Base-by-base conservation (phyloP, 371 early-diverging fungal genomes). In the Saksenaea oblongispora region DNA sequence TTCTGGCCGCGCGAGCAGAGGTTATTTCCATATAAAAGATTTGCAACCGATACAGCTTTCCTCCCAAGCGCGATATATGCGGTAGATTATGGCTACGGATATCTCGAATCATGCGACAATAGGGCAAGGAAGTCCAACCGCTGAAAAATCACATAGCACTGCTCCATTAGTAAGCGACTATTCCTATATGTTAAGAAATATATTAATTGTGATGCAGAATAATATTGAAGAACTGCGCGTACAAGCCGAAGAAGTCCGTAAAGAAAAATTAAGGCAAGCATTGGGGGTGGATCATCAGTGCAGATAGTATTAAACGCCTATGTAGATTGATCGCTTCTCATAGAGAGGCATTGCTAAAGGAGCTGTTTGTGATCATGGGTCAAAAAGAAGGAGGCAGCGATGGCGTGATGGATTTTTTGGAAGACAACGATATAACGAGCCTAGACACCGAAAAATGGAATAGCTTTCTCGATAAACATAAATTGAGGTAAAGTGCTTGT, bases 391-490 rank as follows among this genome's bases (percentile, higher is more conserved):
- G 66, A 34, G 72, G 62, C 5, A 59, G 58, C 9, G 63, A 71
- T 17, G 60, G 64, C 22, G 28, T 64, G 22, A 62, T 61, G 53
- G 34, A 31, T 1, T 78, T 78, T 63, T 41, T 75, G 56, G 73
- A 71, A 36, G 51, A 62, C 13, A 51, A 44, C 10, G 68, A 56
- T 13, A 36, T 68, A 14, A 41, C 65, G 1, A 44, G 59, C 24
- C 28, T 64, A 3, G 69, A 74, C 58, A 26, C 53, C 7, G 37
- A 62, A 9, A 66, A 68, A 56, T 66, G 68, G 55, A 39, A 73
- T 28, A 61, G 42, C 2, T 78, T 72, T 65, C 42, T 76, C 8
- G 71, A 74, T 22, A 70, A 72, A 59, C 65, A 74, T 54, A 71
- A 70, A 36, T 56, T 75, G 14, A 71, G 67, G 74, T 75, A 61